These are phyloP conservation scores for Talaromyces sp. DNA, from an alignment of 2,329 filamentous ascomycete species.

Conservation along the genomic window DNA sequence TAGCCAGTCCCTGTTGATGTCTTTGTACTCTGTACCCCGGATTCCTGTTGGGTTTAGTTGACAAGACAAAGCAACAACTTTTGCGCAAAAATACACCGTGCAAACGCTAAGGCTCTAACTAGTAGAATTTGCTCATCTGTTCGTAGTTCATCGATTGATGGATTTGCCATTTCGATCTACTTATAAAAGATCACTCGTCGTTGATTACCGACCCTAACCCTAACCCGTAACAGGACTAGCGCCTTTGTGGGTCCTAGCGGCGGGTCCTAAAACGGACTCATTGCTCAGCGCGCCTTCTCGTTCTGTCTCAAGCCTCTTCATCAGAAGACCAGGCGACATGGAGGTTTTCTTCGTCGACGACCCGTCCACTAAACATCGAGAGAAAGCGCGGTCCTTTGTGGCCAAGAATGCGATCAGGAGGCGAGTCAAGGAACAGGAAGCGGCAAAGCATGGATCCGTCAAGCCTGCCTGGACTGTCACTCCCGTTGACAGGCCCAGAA, in stretches of 20 bases:
- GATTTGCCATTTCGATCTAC: neutral
- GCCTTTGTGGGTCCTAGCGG: neutral
- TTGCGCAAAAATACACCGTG: neutral
- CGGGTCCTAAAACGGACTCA: neutral
- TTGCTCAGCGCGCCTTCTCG: neutral
- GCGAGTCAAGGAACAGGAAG: constrained; percentile 9
- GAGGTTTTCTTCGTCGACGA: constrained; percentile 14
- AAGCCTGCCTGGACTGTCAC: neutral
- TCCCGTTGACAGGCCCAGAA: neutral
- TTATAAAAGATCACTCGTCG: neutral
- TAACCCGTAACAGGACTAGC: neutral
- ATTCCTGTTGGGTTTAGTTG: too few species aligned
- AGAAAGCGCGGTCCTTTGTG: constrained; percentile 11
- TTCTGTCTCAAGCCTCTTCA: neutral
- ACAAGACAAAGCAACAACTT: neutral
- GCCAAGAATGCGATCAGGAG: constrained; percentile 11
- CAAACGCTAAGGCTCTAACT: neutral
- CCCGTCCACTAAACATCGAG: neutral
- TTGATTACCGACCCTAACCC: neutral
- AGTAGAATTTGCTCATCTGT: neutral
- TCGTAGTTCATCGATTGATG: neutral
- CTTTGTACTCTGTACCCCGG: neutral
- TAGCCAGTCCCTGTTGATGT: neutral
- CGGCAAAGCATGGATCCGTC: neutral
- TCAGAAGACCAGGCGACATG: neutral